Base-by-base conservation (phyloP, 1,139 yeast species). In the Kazachstania sp. region DNA sequence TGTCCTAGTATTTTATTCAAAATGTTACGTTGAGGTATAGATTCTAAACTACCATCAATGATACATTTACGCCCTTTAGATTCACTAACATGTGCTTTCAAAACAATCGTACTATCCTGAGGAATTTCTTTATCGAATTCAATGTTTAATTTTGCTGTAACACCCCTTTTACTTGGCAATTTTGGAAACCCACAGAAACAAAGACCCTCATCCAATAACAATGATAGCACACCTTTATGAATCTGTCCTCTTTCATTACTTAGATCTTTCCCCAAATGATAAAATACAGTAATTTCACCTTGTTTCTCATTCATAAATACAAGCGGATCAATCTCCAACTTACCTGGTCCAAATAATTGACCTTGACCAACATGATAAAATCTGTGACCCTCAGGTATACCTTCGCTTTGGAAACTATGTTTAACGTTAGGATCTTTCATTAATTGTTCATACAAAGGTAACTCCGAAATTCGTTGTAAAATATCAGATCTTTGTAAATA, bases 141-240 rank as follows among this genome's bases (percentile, higher is more conserved):
- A 16, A 92, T 72, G 15, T 76, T 70, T 40, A 92, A 70, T 44
- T 75, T 74, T 0, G 95, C 98, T 1, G 98, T 92, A 18, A 92
- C 96, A n/a, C 97, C 97, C 46, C 83, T 73, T 48, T 79, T 77
- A 47, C 82, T 79, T 1, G 98, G 97, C n/a, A 92, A 71, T 31
- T 74, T 68, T 5, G 90, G 81, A 61, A 88, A 92, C 18, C 96
- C 97, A 60, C 95, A 86, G 41, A 81, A 74, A 58, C 96, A 87
- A 40, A 92, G 71, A 0, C 86, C 82, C 63, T 92, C 98, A 64
- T 92, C 98, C 43, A 92, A 60, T 36, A 92, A 68, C 1, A 96
- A 83, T 1, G 96, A 79, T 2, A 90, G 68, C 4, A 90, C 73
- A 0, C 98, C 98, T 54, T 92, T 90, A 60, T 92, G 97, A 31